Percentiles rank a stretch among this genome's conserved stretches.
Conservation (phyloP, 495 filamentous ascomycete species). For the Penicilliopsis zonata region DNA sequence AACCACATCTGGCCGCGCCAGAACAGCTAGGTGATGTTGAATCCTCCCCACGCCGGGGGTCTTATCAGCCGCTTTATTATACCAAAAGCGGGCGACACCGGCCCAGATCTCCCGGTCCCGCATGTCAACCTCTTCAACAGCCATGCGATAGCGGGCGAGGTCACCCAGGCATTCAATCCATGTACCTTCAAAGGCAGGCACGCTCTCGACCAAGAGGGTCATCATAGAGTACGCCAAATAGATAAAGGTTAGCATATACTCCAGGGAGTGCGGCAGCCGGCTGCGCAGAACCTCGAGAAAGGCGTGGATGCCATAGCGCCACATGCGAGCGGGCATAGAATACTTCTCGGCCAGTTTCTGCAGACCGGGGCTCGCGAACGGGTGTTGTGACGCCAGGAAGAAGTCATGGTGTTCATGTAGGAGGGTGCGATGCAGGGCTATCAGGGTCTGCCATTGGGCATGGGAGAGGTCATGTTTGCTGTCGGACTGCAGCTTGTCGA, state of each 20-base stretch:
- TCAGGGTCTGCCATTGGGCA: constrained; percentile 62
- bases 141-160: constrained; percentile 63
- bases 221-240: constrained; percentile 75
- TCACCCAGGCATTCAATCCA: constrained; percentile 91
- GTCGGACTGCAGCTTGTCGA: constrained; percentile 48
- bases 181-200: constrained; percentile 63
- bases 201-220: constrained; percentile 64
- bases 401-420: constrained; percentile 76
- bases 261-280: constrained; percentile 54
- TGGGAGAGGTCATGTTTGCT: constrained; percentile 33
- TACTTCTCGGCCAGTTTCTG: constrained; percentile 53
- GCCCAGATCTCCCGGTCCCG: constrained; percentile 71
- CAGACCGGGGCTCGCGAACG: constrained; percentile 47
- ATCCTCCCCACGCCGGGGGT: constrained; percentile 59
- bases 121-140: constrained; percentile 61
- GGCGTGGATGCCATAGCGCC: constrained; percentile 70
- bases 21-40: constrained; percentile 76
- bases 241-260: constrained; percentile 75
- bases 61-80: constrained; percentile 62
- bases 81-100: constrained; percentile 67
- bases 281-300: constrained; percentile 64
- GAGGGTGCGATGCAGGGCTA: constrained; percentile 59
- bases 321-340: constrained; percentile 74
- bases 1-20: constrained; percentile 60
- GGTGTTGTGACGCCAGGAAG: constrained; percentile 67